Percentiles rank a stretch among this genome's conserved stretches.
phyloP scores from a whole-genome alignment of 257 asterid genomes.

The Cynanchum wilfordii region DNA sequence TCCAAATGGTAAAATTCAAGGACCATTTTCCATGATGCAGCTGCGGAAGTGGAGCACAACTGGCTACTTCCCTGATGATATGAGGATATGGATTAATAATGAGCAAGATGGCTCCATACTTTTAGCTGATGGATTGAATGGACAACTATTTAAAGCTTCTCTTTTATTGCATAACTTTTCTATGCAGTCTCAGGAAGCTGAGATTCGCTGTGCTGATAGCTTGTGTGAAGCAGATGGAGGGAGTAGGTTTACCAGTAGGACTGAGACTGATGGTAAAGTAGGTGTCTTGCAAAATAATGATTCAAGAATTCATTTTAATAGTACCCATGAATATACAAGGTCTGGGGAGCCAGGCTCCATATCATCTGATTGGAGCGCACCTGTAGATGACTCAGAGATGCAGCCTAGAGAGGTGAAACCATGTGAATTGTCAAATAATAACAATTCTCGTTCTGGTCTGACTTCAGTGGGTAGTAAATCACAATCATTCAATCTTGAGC shows the following conservation, averaged over 20 bases:
- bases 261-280: slow-evolving; percentile 3
- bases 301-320: slow-evolving; percentile 18
- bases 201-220: slow-evolving; percentile 17
- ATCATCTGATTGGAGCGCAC: slow-evolving; percentile 6
- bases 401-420: background rate
- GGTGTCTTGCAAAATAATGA: slow-evolving; percentile 1
- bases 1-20: slow-evolving; percentile 84
- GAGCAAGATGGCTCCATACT: slow-evolving; percentile 69
- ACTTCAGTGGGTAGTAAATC: slow-evolving; percentile 11
- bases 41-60: slow-evolving; percentile 78
- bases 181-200: slow-evolving; percentile 30
- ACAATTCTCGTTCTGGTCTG: slow-evolving; percentile 17
- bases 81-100: slow-evolving; percentile 86
- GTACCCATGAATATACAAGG: slow-evolving; percentile 25
- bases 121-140: slow-evolving; percentile 59
- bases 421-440: slow-evolving; percentile 19
- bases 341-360: slow-evolving; percentile 20
- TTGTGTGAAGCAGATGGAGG: slow-evolving; percentile 6
- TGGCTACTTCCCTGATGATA: slow-evolving; percentile 73
- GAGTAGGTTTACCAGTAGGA: slow-evolving; percentile 9
- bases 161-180: slow-evolving; percentile 34
- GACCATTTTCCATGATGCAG: slow-evolving; percentile 88
- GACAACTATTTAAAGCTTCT: slow-evolving; percentile 44
- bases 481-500: slow-evolving; percentile 9
- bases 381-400: slow-evolving; percentile 10